Evolutionary conservation across 108 stramenopile species (phyloP), one percentile per base, ranked within the genome.

Genomic region (Craspedostauros australis): DNA sequence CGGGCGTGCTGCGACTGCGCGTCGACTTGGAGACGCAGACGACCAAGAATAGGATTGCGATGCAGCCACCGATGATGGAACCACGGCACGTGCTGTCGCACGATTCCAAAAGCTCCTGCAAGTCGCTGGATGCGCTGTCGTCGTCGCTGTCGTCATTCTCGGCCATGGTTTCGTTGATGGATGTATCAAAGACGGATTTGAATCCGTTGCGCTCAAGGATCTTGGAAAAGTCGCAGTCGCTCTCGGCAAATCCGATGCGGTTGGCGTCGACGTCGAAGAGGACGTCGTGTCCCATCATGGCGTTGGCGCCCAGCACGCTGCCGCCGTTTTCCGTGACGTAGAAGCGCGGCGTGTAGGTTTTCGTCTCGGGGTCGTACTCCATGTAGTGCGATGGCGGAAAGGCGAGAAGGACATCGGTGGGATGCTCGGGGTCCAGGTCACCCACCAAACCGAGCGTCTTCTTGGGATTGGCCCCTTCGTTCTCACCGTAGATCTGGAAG

Each of bases 211-310:
- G 38, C 2, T 5, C 24, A 4, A 65, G 47, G 16, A 61, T 33
- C 12, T 39, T 39, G 24, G 55, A 50, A 60, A 89, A 94, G 54
- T 91, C 84, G 65, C 93, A 94, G 38, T 77, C 42, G 47, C 79
- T 78, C 60, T 86, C 88, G 8, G 95, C 91, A 71, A 92, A 96
- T 39, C 97, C 97, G 20, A 98, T 60, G 5, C 79, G 60, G 9
- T 60, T 48, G 42, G 76, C 75, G 7, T 82, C 87, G 12, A 60
- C 38, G 56, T 96, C 91, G 68, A 96, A 96, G 1, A 92, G 50
- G 5, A 94, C 73, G 56, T 95, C 83, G 68, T 95, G 92, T 34
- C 86, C 89, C 73, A 75, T 75, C 72, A 97, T 87, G 43, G 90
- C 77, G 56, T 95, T 97, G 26, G 91, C 87, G n/a, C 96, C 96